Evolutionary conservation across 1,139 yeast genomes (phyloP).

Genomic region (Entelexis paramagnoliae): DNA sequence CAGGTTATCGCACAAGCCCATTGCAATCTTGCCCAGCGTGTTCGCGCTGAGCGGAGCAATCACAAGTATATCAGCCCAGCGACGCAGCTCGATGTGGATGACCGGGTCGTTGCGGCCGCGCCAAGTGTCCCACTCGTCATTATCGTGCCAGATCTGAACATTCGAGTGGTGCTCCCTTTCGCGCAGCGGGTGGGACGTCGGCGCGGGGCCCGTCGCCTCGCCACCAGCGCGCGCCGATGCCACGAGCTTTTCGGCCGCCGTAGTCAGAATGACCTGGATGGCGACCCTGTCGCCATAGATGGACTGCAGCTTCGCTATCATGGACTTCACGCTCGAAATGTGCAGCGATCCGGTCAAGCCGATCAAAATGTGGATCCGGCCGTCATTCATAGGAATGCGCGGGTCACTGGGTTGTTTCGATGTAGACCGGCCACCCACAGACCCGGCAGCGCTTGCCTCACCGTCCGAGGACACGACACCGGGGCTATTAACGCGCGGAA

Average conservation of each 20-base stretch:
- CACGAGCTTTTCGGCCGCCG: slow-evolving; percentile 73
- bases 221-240: slow-evolving; percentile 8
- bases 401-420: slow-evolving; percentile 41
- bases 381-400: slow-evolving; percentile 81
- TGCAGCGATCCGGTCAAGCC: slow-evolving; percentile 90
- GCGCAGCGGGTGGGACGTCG: slow-evolving; percentile 3
- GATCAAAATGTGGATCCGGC: slow-evolving; percentile 70
- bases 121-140: slow-evolving; percentile 92
- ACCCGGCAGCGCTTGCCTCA: neutral
- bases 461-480: slow-evolving; percentile 4
- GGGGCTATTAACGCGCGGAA: neutral
- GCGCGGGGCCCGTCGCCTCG: neutral
- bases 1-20: slow-evolving; percentile 82
- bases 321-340: slow-evolving; percentile 61
- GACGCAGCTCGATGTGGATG: slow-evolving; percentile 77
- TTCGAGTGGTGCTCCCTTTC: slow-evolving; percentile 14
- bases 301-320: slow-evolving; percentile 66
- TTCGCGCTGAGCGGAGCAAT: slow-evolving; percentile 89
- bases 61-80: slow-evolving; percentile 90
- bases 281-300: slow-evolving; percentile 68
- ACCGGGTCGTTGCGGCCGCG: slow-evolving; percentile 78
- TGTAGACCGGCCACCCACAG: slow-evolving; percentile 19
- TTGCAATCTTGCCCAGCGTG: slow-evolving; percentile 76
- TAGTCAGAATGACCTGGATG: slow-evolving; percentile 71
- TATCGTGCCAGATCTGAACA: slow-evolving; percentile 71